Evolutionary conservation across 345 rosid species (phyloP).

Genomic region (Eucalyptus viminalis): DNA sequence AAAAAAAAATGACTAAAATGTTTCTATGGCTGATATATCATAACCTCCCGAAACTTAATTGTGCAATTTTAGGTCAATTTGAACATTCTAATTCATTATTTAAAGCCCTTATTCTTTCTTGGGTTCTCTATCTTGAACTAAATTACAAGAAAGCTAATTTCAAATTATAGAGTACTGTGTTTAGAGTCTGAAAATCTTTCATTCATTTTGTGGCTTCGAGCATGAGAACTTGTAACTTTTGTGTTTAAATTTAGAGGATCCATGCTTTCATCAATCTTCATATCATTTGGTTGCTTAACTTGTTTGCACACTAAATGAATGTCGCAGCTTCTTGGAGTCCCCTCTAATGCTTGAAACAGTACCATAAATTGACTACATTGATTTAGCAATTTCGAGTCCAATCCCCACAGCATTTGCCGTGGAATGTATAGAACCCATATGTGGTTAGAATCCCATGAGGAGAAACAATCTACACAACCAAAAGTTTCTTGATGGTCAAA

Average conservation of each 20-base stretch:
- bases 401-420: not conserved
- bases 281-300: not conserved
- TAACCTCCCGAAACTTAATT: not conserved
- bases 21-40: not conserved
- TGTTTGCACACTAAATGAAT: not conserved
- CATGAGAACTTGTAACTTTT: too few species aligned
- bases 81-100: not conserved
- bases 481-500: not conserved
- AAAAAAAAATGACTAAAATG: not conserved
- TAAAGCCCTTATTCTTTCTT: not conserved
- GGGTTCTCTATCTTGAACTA: not conserved
- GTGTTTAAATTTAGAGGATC: too few species aligned
- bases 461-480: not conserved
- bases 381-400: not conserved
- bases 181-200: too few species aligned
- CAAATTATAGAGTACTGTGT: too few species aligned
- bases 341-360: not conserved
- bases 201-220: too few species aligned
- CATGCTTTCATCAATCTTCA: not conserved
- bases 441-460: not conserved
- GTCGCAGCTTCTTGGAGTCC: not conserved
- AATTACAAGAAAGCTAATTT: too few species aligned
- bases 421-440: not conserved
- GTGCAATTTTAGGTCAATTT: not conserved
- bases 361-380: not conserved